Evolutionary conservation across 306 rosid species (phyloP).

Genomic region (Canavalia gladiata): DNA sequence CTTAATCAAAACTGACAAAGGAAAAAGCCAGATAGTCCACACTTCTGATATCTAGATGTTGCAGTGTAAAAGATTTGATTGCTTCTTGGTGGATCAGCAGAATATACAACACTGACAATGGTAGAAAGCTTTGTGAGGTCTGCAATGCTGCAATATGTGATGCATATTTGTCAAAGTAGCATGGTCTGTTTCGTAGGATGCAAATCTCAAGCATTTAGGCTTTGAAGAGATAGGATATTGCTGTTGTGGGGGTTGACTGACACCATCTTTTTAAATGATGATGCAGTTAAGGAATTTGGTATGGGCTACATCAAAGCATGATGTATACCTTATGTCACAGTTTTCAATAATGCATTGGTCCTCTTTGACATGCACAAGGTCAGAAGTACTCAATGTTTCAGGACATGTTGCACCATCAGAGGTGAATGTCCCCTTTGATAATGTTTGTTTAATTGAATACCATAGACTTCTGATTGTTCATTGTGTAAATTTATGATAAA

Average conservation of each 20-base stretch:
- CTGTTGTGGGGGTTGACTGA: slow-evolving; percentile 30
- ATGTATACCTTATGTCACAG: slow-evolving; percentile 79
- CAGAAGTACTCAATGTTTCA: slow-evolving; percentile 76
- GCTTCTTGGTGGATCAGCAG: slow-evolving; percentile 7
- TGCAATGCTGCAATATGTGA: neutral
- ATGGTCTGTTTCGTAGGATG: slow-evolving; percentile 12
- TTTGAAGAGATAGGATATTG: slow-evolving; percentile 33
- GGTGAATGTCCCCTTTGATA: slow-evolving; percentile 53
- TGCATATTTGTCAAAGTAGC: slow-evolving; percentile 18
- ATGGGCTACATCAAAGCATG: slow-evolving; percentile 91
- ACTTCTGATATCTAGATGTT: slow-evolving; percentile 2
- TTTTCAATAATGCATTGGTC: slow-evolving; percentile 80
- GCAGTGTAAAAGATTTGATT: neutral
- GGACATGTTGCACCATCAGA: slow-evolving; percentile 86
- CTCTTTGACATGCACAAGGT: slow-evolving; percentile 60
- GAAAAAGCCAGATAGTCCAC: neutral
- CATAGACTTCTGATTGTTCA: neutral
- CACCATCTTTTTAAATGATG: slow-evolving; percentile 28
- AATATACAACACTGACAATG: neutral
- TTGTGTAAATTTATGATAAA: slow-evolving; percentile 6
- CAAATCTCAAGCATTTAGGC: slow-evolving; percentile 36
- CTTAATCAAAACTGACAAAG: neutral
- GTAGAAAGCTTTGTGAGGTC: slow-evolving; percentile 11
- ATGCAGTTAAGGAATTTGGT: slow-evolving; percentile 89
- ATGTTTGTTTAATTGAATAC: neutral